Percentiles rank a stretch among this genome's conserved stretches.
Conservation (phyloP, 2,329 filamentous ascomycete genomes). For the Fusarium papillatum region DNA sequence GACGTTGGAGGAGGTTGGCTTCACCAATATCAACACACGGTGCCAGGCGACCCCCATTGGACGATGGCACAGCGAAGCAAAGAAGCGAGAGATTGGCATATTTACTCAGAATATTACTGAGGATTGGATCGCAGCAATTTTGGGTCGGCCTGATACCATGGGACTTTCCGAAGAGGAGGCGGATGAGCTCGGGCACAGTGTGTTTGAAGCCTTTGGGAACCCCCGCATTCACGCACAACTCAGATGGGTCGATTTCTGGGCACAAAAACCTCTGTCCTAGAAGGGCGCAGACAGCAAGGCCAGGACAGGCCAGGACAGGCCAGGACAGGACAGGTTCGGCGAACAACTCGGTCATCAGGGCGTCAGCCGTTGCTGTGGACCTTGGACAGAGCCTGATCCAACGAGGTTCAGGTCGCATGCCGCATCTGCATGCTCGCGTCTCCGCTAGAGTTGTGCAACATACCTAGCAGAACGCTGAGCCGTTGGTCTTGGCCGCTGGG, state of each 20-base stretch:
- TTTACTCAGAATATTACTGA: constrained; percentile 52
- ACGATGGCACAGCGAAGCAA: constrained; percentile 52
- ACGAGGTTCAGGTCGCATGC: constrained; percentile 23
- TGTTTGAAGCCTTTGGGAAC: constrained; percentile 50
- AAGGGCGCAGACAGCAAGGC: not conserved
- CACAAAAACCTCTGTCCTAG: constrained; percentile 50
- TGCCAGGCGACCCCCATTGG: constrained; percentile 51
- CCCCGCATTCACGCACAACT: constrained; percentile 49
- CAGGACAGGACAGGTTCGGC: not conserved
- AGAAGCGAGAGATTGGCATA: constrained; percentile 53
- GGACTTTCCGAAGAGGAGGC: constrained; percentile 52
- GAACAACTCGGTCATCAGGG: constrained; percentile 1
- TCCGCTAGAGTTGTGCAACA: constrained; percentile 15
- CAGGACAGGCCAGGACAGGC: not conserved
- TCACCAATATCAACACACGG: constrained; percentile 47
- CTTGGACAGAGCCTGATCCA: constrained; percentile 18
- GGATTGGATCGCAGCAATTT: constrained; percentile 51
- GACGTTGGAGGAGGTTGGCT: constrained; percentile 49
- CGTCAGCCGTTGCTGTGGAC: constrained; percentile 10
- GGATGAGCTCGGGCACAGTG: constrained; percentile 45
- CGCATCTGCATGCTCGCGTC: constrained; percentile 16
- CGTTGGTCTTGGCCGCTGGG: constrained; percentile 1
- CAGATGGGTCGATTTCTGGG: constrained; percentile 54
- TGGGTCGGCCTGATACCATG: constrained; percentile 49
- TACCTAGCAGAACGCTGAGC: constrained; percentile 12